Evolutionary conservation across 495 filamentous ascomycete species (phyloP), one percentile per base, ranked within the genome.

Genomic region (Penicillium crystallinum): DNA sequence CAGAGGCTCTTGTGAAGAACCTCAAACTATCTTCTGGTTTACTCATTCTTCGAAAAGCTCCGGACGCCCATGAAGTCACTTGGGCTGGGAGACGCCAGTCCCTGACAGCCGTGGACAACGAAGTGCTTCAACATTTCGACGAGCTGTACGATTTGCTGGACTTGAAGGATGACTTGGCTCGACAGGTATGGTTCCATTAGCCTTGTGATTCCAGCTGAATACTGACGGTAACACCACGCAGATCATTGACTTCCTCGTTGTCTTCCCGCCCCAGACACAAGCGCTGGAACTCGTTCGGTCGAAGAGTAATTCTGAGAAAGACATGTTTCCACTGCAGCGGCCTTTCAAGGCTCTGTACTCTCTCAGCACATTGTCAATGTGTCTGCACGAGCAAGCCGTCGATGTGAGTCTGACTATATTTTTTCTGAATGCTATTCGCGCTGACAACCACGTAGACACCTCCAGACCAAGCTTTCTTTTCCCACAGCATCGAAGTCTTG

Each of bases 101-200:
- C 23, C 51, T 79, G 21, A 75, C 71, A 23, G 69, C 73, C 11
- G 75, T 91, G 7, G 88, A 95, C 55, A 72, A 76, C 12, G 88
- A 91, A 54, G 83, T 97, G 18, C 68, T 95, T 49, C 81, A 85
- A 49, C 89, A 95, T 67, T 95, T 96, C 63, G 81, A 90, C 47
- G 83, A 91, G 49, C 69, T 98, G 8, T 96, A 92, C 75, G 79
- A 82, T 15, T 84, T 92, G 57, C 78, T 98, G 33, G 81, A 81
- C 45, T 81, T 93, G 64, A 79, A 88, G 36, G 88, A 90, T 52
- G 77, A 76, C 36, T 69, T 93, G 14, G 83, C 87, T n/a, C 73
- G 77, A 57, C 81, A 85, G 67, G 82, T 89, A 72, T 54, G 66
- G 25, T 40, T 27, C 14, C 21, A 6, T 37, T 25, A 10, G 1